Percentiles rank a stretch among this genome's conserved stretches.
Conservation (phyloP, 176 grass and related monocot genomes). For the Carex myosuroides region DNA sequence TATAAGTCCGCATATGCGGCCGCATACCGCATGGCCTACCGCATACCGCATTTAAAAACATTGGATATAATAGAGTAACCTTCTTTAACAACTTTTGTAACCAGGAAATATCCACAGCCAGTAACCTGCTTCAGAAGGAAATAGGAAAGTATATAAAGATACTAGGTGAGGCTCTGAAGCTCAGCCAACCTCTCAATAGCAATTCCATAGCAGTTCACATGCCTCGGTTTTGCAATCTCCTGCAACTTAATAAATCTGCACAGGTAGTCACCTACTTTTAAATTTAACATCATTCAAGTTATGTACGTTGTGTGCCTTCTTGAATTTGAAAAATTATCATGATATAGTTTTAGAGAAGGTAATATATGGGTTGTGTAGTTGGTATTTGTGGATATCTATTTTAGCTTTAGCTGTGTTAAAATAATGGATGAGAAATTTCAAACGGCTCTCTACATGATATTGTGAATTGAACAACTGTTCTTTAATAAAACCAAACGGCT, state of each 20-base stretch:
- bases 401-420: neutral
- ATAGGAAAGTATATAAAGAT: slow-evolving; percentile 99
- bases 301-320: neutral
- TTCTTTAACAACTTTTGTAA: slow-evolving; percentile 12
- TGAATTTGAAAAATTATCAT: neutral
- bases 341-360: neutral
- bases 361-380: neutral
- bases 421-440: neutral
- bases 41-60: too few relatives aligned
- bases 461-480: too few relatives aligned
- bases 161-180: slow-evolving; percentile 83
- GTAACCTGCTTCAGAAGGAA: slow-evolving; percentile 97
- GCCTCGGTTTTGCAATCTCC: slow-evolving; percentile 93
- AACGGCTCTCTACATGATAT: neutral
- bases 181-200: slow-evolving; percentile 94
- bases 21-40: too few relatives aligned
- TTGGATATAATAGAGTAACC: neutral
- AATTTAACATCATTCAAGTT: slow-evolving; percentile 3
- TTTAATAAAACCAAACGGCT: too few relatives aligned
- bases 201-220: slow-evolving; percentile 98
- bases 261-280: slow-evolving; percentile 45
- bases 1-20: too few relatives aligned
- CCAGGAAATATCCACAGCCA: slow-evolving; percentile 96
- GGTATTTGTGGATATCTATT: neutral
- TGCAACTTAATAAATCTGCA: slow-evolving; percentile 97